Conservation (phyloP, 805 yeast genomes). For the Yarrowia bubula region DNA sequence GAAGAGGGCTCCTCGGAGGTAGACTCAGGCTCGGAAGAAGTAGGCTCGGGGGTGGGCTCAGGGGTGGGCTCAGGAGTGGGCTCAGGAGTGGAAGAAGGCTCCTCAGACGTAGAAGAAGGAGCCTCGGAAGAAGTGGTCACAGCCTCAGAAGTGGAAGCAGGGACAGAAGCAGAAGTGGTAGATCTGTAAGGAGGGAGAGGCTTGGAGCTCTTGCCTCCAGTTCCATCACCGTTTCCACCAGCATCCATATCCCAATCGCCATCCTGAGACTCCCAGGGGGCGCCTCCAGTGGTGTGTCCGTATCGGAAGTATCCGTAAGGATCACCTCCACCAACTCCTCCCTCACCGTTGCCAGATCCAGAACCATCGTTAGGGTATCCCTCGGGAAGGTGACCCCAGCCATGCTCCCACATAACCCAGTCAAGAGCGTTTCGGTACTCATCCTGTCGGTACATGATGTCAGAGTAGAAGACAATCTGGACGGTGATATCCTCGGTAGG, state of each 20-base stretch:
- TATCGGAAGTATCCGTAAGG: neutral
- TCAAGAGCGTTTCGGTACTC: neutral
- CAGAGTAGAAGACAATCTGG: neutral
- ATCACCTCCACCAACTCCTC: neutral
- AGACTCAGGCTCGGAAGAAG: neutral
- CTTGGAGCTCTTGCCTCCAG: neutral
- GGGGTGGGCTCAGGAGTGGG: neutral
- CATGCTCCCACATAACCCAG: slow-evolving; percentile 1
- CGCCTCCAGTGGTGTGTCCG: neutral
- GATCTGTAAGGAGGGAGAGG: neutral
- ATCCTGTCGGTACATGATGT: neutral
- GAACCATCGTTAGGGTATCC: neutral
- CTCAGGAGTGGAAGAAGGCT: neutral
- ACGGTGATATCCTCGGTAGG: neutral
- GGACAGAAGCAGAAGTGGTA: neutral
- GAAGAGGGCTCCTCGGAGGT: neutral
- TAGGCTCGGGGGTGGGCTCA: neutral
- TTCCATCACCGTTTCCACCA: neutral
- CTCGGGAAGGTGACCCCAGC: neutral
- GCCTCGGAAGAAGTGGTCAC: neutral
- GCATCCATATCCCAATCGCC: neutral
- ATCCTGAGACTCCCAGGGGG: neutral
- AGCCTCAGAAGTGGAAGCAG: neutral
- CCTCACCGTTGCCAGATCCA: neutral
- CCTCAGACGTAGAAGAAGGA: neutral